Conservation (phyloP, 2,329 filamentous ascomycete genomes). For the Beauveria sp. region DNA sequence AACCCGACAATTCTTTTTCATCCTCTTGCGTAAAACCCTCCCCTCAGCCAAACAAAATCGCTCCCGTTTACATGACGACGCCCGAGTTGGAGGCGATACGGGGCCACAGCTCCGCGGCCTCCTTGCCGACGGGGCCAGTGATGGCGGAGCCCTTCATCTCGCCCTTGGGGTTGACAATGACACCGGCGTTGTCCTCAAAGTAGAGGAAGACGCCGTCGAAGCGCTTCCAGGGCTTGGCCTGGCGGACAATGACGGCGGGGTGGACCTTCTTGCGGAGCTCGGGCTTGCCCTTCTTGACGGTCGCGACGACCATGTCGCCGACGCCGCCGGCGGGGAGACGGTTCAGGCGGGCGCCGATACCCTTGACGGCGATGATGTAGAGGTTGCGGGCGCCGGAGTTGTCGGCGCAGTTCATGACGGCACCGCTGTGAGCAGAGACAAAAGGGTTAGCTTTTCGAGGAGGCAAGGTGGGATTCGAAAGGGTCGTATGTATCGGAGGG, state of each 20-base stretch:
- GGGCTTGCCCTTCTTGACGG: constrained; percentile 99
- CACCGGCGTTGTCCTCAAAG: constrained; percentile 99
- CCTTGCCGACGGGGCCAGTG: constrained; percentile 98
- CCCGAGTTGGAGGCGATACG: constrained; percentile 99
- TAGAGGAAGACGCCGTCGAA: constrained; percentile 98
- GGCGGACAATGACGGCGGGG: constrained; percentile 97
- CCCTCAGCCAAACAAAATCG: neutral
- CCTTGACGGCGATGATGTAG: constrained; percentile 99
- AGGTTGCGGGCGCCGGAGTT: constrained; percentile 98
- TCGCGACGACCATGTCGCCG: constrained; percentile 99
- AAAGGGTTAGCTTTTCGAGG: constrained; percentile 14
- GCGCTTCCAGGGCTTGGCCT: constrained; percentile 99
- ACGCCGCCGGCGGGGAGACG: constrained; percentile 94
- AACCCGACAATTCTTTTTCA: constrained; percentile 18
- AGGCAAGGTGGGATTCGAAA: constrained; percentile 8
- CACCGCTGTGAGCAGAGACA: constrained; percentile 58
- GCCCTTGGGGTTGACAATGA: constrained; percentile 99
- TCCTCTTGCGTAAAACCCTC: constrained; percentile 17
- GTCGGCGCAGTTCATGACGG: constrained; percentile 99
- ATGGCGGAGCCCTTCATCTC: constrained; percentile 99
- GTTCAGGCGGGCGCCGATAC: constrained; percentile 95
- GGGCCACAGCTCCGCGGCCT: constrained; percentile 99
- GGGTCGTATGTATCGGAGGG: constrained; percentile 1
- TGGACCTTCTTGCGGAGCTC: constrained; percentile 99
- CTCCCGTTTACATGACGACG: constrained; percentile 90